Evolutionary conservation across 257 asterid species (phyloP), one percentile per base, ranked within the genome.

Genomic region (Solanum rostratum): DNA sequence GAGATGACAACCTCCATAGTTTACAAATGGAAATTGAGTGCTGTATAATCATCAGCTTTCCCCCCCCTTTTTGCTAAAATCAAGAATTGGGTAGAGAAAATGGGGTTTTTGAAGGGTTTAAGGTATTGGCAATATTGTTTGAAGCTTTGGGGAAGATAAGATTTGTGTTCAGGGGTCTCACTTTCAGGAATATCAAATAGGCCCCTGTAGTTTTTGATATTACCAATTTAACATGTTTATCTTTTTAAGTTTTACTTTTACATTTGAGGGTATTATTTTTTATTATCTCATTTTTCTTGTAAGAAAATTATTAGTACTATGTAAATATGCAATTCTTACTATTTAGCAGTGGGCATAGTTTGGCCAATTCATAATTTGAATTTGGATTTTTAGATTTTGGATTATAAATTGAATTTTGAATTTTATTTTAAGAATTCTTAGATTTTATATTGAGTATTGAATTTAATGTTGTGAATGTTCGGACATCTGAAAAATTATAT

Each of bases 31-130:
- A 68, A 83, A 66, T 30, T 14, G 81, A 83, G 5, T 83, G 80
- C 41, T 83, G 85, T 41, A 83, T 33, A 66, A 55, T 68, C 85
- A 83, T 83, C n/a, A 50, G 74, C 29, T 60, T 81, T 43, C 30
- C 22, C 52, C 22, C 52, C 39, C 53, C 3, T 33, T 81, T 39
- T 59, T 27, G 54, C 43, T 60, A 60, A 59, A 60, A 81, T 33
- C 18, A 82, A 86, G 57, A n/a, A 27, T 59, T 55, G 15, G 24
- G 18, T 0, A 30, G 71, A 15, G 24, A 43, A 73, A 45, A 45
- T 22, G 81, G 70, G 84, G 74, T 10, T 81, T 55, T 81, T 55
- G 43, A 45, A 57, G 74, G 71, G 55, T 43, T 81, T 81, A 81
- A 65, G 84, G 76, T 18, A 5, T 10, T 81, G 9, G 19, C 60